Percentiles rank a stretch among this genome's conserved stretches.
phyloP scores from a whole-genome alignment of 2,329 filamentous ascomycete species.

The Colletotrichum limetticola region DNA sequence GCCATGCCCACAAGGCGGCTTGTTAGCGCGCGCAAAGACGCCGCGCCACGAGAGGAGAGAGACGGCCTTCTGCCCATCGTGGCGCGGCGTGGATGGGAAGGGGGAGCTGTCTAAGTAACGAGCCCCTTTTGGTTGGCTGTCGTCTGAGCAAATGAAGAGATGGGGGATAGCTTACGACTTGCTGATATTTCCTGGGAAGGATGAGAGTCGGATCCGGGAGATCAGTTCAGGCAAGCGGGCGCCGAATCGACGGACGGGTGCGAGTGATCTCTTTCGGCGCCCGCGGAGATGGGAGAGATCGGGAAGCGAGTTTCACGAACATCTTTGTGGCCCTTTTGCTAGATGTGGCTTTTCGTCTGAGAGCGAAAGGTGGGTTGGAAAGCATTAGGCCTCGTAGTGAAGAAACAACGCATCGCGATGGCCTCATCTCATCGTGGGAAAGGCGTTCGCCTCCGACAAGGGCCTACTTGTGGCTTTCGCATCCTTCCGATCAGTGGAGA shows the following conservation, averaged over 20 bases:
- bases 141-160: background rate
- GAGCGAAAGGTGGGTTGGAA: background rate
- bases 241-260: background rate
- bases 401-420: background rate
- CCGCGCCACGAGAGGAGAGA: background rate
- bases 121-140: background rate
- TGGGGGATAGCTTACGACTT: background rate
- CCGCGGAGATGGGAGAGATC: constrained; percentile 8
- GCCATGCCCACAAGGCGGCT: constrained; percentile 1
- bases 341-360: background rate
- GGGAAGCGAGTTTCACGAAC: constrained; percentile 4
- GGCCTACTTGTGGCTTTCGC: background rate
- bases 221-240: background rate
- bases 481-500: background rate
- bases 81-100: background rate
- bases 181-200: background rate
- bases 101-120: background rate
- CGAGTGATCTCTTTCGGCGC: background rate
- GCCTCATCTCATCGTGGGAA: background rate
- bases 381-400: background rate
- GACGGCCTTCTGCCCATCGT: background rate
- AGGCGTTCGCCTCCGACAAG: background rate
- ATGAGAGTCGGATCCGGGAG: constrained; percentile 15
- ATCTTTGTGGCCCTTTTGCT: constrained; percentile 27
- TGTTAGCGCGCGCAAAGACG: constrained; percentile 21